Conservation (phyloP, 2,329 filamentous ascomycete species). For the Myotisia sp. region DNA sequence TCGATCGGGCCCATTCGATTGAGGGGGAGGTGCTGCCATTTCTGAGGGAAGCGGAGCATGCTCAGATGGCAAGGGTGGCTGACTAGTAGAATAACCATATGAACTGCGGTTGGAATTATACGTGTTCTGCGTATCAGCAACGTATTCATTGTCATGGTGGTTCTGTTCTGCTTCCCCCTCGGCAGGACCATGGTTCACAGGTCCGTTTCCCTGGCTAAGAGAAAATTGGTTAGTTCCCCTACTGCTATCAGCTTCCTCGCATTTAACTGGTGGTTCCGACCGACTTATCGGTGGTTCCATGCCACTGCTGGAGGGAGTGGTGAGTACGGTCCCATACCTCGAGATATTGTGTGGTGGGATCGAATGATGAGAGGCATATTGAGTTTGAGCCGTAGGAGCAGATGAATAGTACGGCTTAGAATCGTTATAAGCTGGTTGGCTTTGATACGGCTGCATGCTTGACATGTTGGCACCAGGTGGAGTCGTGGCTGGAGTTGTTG, state of each 20-base stretch:
- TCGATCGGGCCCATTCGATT: conserved; percentile 65
- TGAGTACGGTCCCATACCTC: conserved; percentile 42
- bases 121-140: conserved; percentile 57
- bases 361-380: conserved; percentile 52
- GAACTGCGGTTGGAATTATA: conserved; percentile 59
- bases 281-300: conserved; percentile 69
- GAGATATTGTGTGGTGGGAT: conserved; percentile 52
- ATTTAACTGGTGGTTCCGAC: conserved; percentile 44
- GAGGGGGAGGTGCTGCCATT: conserved; percentile 66
- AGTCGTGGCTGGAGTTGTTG: conserved; percentile 78
- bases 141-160: conserved; percentile 52
- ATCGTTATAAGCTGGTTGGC: conserved; percentile 58
- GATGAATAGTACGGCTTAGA: conserved; percentile 67
- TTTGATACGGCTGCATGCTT: conserved; percentile 62
- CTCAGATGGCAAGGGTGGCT: conserved; percentile 54
- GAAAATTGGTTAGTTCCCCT: conserved; percentile 52
- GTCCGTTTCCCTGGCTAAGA: conserved; percentile 39
- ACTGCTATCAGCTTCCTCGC: no score
- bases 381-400: conserved; percentile 49
- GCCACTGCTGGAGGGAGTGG: conserved; percentile 60
- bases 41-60: conserved; percentile 66
- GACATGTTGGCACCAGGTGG: conserved; percentile 59
- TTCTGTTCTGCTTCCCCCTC: conserved; percentile 56
- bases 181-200: conserved; percentile 38
- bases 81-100: conserved; percentile 61